Base-by-base conservation (phyloP, 2,329 filamentous ascomycete species). In the Apiospora kogelbergensis region DNA sequence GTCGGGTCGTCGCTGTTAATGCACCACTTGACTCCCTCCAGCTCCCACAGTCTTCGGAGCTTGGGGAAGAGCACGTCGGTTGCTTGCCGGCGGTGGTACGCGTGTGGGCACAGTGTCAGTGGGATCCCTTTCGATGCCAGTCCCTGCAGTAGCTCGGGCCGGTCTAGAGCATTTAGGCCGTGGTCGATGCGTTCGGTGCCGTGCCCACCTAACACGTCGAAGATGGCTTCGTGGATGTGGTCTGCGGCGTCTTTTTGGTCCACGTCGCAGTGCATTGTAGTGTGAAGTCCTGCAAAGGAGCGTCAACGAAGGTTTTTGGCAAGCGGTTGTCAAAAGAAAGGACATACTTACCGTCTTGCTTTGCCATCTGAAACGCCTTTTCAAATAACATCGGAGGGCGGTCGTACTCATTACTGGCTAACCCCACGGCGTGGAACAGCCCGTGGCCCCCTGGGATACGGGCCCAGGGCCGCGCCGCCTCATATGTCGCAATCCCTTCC, bases 1-100 rank as follows among this genome's bases (percentile, higher is more conserved):
- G 90, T 90, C 70, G 91, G 91, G 76, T 93, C 90, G 75, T 93
- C 91, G 72, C 89, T 91, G 79, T 93, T 93, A 77, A 94, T 81
- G 65, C 81, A 82, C 64, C 85, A 78, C 60, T 81, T 81, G n/a
- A 86, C 79, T 0, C 83, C 84, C 6, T 76, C 78, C 7, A 22
- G 26, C 42, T 85, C 81, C 68, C 81, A 78, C 26, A 85, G 77
- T 53, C 73, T 79, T 22, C 80, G 77, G 53, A 86, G 81, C 60
- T 83, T 83, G 1, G 82, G 76, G 66, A 85, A 84, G 3, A 82
- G 71, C 33, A 81, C 78, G 1, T 81, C 80, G 1, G 80, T 81
- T 30, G 81, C 78, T 65, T 83, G 82, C 24, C 81, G 77, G n/a
- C 81, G 80, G 44, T 79, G 79, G 70, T 82, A 82, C 11, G 81